Percentiles rank a stretch among this genome's conserved stretches.
These are phyloP conservation scores for Leavenworthia alabamica DNA, from an alignment of 345 rosid species.

Conservation along the genomic window DNA sequence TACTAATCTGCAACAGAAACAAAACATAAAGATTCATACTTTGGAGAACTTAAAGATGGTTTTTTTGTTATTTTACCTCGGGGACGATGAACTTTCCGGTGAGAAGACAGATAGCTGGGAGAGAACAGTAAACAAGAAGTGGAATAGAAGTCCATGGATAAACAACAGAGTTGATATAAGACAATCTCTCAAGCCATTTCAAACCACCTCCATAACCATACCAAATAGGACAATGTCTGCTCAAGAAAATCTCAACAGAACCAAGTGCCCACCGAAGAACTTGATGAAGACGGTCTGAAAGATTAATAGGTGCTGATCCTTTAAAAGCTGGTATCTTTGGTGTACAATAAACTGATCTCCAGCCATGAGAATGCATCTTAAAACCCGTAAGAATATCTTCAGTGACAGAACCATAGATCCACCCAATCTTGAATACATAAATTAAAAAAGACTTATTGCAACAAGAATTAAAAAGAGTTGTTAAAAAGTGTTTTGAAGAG, in stretches of 20 bases:
- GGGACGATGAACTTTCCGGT: slow-evolving; percentile 67
- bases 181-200: slow-evolving; percentile 57
- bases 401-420: slow-evolving; percentile 68
- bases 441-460: neutral
- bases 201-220: slow-evolving; percentile 66
- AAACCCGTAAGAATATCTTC: slow-evolving; percentile 70
- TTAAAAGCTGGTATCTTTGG: slow-evolving; percentile 59
- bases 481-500: neutral
- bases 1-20: slow-evolving; percentile 42
- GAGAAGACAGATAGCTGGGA: slow-evolving; percentile 63
- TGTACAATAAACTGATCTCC: slow-evolving; percentile 66
- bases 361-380: slow-evolving; percentile 74
- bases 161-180: slow-evolving; percentile 53
- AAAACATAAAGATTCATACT: neutral
- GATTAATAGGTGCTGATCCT: slow-evolving; percentile 56
- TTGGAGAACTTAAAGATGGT: neutral
- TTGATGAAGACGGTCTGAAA: slow-evolving; percentile 54
- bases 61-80: slow-evolving; percentile 38
- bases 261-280: slow-evolving; percentile 67
- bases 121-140: slow-evolving; percentile 57
- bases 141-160: slow-evolving; percentile 69
- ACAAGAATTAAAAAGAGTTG: neutral
- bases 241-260: slow-evolving; percentile 62
- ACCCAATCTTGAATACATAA: slow-evolving; percentile 31
- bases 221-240: slow-evolving; percentile 75